Evolutionary conservation across 805 yeast species (phyloP), one percentile per base, ranked within the genome.

Genomic region (Kurtzmaniella fragi): DNA sequence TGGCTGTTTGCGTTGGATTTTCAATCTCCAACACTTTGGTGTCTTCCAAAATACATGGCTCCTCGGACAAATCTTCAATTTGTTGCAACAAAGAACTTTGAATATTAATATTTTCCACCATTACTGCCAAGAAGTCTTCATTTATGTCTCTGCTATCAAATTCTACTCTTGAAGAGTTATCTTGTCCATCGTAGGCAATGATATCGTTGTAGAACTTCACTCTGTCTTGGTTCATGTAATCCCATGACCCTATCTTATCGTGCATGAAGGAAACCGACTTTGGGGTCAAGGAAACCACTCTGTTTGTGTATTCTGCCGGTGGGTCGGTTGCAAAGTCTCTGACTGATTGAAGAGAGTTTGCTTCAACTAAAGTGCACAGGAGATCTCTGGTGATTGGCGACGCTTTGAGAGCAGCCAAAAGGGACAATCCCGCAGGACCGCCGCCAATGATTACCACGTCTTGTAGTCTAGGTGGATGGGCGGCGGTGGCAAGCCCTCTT

Each of bases 361-460:
- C 88, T 59, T 93, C 99, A 17, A 93, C 72, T 37, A 93, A 63
- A 0, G 80, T 75, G 35, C 91, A 75, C 34, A 71, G 70, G 32
- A 88, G 71, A 36, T 76, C 67, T 23, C 62, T 66, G 3, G 95
- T 75, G 15, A 70, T 57, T 2, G 82, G 78, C 1, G 89, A 82
- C 47, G 72, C 71, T 56, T 85, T 84, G 41, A 91, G 62, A 0
- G 95, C 95, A 0, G 95, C 75, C 4, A 93, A 81, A 28, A 93
- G 64, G 1, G 96, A 82, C 41, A 93, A 64, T 0, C 99, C 99
- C 1, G 98, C 98, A 1, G 98, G 96, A 0, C 99, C 99, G 6
- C 95, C 98, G 28, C 99, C 99, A 28, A 93, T 84, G 39, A 93
- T 84, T 6, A 87, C 81, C 15, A 93, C 77, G 59, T 91, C 97